Evolutionary conservation across 2,329 filamentous ascomycete species (phyloP), one percentile per base, ranked within the genome.

Genomic region (Karstenula rhodostoma): DNA sequence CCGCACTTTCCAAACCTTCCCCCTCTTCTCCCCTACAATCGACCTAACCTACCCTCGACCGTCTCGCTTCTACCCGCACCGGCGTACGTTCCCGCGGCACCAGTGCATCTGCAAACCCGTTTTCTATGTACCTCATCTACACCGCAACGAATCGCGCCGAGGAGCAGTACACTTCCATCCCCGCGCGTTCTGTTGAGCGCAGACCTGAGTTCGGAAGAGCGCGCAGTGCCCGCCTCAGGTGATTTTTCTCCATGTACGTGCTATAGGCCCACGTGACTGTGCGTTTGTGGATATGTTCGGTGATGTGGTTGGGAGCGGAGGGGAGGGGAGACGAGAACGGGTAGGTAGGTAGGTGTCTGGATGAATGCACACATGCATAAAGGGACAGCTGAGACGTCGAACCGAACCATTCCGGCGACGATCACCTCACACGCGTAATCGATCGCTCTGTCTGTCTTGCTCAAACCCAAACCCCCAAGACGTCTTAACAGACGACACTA

Each of bases 1-100:
- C 37, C 51, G 51, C 51, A 54, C 37, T 54, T 32, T 54, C 12
- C 37, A 54, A 54, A 43, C 51, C 37, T 54, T 43, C 51, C 29
- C 6, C 37, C 6, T 23, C 33, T 29, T 17, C 10, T 35, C 47
- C 17, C 23, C 23, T 17, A 8, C 46, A n/a, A n/a, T 10, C 29
- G 4, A 2, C 8, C 23, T n/a, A 13, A 13, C 19, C 50, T 35
- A 43, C 22, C 22, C 35, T 43, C 35, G 13, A 40, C 12, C 32
- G n/a, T n/a, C 32, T 51, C 48, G 48, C 48, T 40, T 51, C 48
- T 37, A 37, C 48, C 48, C 48, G 48, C 48, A 37, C 48, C 42
- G 12, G 23, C 12, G 22, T 9, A 25, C 13, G 3, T 8, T n/a
- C 22, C 19, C 29, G 8, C 29, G 7, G 29, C 12, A 2, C 29